A percentile compares a stretch with the other conserved stretches of the same genome.
These are phyloP conservation scores for Penicillium riverlandense DNA, from an alignment of 495 filamentous ascomycete species.

Conservation along the genomic window DNA sequence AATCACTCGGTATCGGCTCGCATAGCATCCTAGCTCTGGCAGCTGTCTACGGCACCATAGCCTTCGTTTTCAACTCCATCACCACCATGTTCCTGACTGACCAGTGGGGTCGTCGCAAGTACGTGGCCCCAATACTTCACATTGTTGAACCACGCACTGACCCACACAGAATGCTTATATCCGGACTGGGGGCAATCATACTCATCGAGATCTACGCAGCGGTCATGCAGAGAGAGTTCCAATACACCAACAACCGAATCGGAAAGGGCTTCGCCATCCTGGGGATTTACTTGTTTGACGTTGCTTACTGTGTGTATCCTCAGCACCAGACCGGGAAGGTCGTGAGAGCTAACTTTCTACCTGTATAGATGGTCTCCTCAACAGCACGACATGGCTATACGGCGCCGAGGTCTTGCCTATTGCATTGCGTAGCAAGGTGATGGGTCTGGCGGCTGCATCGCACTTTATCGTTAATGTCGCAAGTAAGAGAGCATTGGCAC, in stretches of 20 bases:
- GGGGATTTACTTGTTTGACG: slow-evolving; percentile 53
- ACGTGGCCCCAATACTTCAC: slow-evolving; percentile 1
- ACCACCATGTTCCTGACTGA: slow-evolving; percentile 50
- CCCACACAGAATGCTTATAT: slow-evolving; percentile 40
- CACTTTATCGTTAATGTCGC: slow-evolving; percentile 55
- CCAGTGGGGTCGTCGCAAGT: slow-evolving; percentile 55
- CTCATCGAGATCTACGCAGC: slow-evolving; percentile 52
- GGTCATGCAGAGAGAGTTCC: slow-evolving; percentile 51
- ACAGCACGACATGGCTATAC: slow-evolving; percentile 55
- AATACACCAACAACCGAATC: slow-evolving; percentile 44
- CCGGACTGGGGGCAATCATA: slow-evolving; percentile 43
- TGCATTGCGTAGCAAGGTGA: slow-evolving; percentile 49
- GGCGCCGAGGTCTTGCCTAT: slow-evolving; percentile 54
- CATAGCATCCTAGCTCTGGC: slow-evolving; percentile 47
- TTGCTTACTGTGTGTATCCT: slow-evolving; percentile 41
- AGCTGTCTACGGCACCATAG: slow-evolving; percentile 48
- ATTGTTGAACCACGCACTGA: too few relatives aligned
- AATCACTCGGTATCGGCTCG: slow-evolving; percentile 46
- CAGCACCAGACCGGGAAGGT: not conserved
- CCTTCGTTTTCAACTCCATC: slow-evolving; percentile 45
- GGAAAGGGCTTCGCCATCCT: slow-evolving; percentile 57
- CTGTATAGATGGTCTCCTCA: slow-evolving; percentile 45
- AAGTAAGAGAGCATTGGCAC: slow-evolving; percentile 18
- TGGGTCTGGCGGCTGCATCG: slow-evolving; percentile 49
- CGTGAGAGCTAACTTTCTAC: slow-evolving; percentile 1